Percentiles rank a stretch among this genome's conserved stretches.
These are phyloP conservation scores for Leccinum imitatum DNA, from an alignment of 768 basidiomycete genomes.

Conservation along the genomic window DNA sequence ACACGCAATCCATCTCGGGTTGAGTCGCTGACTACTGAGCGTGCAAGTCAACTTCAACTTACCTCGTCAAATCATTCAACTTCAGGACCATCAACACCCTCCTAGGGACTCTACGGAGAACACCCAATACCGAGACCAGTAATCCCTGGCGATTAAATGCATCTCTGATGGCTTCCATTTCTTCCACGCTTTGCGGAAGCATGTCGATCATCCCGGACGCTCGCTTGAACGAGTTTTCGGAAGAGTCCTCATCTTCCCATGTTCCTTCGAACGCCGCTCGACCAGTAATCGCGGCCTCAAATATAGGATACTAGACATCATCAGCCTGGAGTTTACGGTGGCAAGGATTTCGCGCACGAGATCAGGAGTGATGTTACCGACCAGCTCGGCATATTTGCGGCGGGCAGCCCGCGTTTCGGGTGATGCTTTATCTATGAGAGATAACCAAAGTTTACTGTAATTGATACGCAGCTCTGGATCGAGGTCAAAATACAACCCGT, in stretches of 20 bases:
- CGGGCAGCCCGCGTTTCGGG: slow-evolving; percentile 63
- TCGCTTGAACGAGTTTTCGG: slow-evolving; percentile 45
- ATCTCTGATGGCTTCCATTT: slow-evolving; percentile 77
- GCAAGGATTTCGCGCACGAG: slow-evolving; percentile 50
- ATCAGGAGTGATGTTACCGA: slow-evolving; percentile 88
- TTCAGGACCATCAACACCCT: slow-evolving; percentile 83
- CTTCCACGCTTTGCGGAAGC: slow-evolving; percentile 66
- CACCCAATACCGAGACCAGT: slow-evolving; percentile 80
- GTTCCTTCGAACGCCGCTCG: slow-evolving; percentile 72
- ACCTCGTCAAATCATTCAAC: slow-evolving; percentile 83
- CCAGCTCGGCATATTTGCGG: slow-evolving; percentile 82
- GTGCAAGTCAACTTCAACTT: slow-evolving; percentile 8
- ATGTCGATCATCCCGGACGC: slow-evolving; percentile 78
- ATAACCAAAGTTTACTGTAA: slow-evolving; percentile 88
- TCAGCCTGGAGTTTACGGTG: not conserved
- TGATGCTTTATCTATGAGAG: slow-evolving; percentile 75
- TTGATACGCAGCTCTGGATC: slow-evolving; percentile 76
- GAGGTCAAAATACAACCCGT: slow-evolving; percentile 92
- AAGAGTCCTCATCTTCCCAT: slow-evolving; percentile 42
- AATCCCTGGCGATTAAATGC: slow-evolving; percentile 86
- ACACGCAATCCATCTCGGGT: not conserved
- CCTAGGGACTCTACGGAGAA: slow-evolving; percentile 83
- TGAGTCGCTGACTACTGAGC: not conserved
- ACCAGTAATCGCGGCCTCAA: slow-evolving; percentile 91
- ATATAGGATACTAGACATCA: slow-evolving; percentile 74